phyloP scores from a whole-genome alignment of 1,284 basidiomycete species.

The Leccinum fallax region DNA sequence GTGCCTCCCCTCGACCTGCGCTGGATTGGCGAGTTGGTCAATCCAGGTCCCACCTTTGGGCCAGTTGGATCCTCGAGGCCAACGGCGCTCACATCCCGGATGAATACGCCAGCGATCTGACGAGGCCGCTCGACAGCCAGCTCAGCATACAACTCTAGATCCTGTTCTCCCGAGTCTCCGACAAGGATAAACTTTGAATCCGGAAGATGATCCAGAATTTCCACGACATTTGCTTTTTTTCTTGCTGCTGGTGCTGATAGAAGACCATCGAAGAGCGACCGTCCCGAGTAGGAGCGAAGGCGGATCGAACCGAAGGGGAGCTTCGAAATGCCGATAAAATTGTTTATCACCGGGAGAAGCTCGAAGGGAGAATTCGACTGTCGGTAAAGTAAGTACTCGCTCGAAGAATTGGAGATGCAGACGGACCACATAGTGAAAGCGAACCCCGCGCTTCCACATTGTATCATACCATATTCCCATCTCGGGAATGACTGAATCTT shows the following conservation, averaged over 20 bases:
- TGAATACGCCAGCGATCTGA: conserved; percentile 74
- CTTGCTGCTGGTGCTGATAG: conserved; percentile 74
- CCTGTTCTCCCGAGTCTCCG: conserved; percentile 89
- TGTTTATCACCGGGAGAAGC: conserved; percentile 76
- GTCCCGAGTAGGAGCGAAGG: conserved; percentile 65
- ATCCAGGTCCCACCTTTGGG: conserved; percentile 32
- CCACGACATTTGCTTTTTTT: conserved; percentile 78
- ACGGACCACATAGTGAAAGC: conserved; percentile 87
- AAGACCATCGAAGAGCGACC: conserved; percentile 78
- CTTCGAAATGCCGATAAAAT: conserved; percentile 74
- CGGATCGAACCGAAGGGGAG: conserved; percentile 38
- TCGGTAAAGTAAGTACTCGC: conserved; percentile 24
- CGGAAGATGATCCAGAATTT: conserved; percentile 78
- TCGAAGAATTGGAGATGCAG: background rate
- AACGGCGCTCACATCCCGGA: conserved; percentile 64
- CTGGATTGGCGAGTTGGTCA: conserved; percentile 22
- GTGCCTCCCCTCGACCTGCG: conserved; percentile 5
- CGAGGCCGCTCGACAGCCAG: conserved; percentile 68
- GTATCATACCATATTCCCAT: conserved; percentile 83
- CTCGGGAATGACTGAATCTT: conserved; percentile 79
- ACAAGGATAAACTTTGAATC: conserved; percentile 79
- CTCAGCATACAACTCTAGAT: conserved; percentile 80
- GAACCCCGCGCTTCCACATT: conserved; percentile 69
- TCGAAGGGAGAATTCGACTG: conserved; percentile 91
- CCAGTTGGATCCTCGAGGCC: conserved; percentile 64